A percentile compares a stretch with the other conserved stretches of the same genome.
Evolutionary conservation across 176 grass and related monocot genomes (phyloP).

Genomic region (Aegilops longissima): DNA sequence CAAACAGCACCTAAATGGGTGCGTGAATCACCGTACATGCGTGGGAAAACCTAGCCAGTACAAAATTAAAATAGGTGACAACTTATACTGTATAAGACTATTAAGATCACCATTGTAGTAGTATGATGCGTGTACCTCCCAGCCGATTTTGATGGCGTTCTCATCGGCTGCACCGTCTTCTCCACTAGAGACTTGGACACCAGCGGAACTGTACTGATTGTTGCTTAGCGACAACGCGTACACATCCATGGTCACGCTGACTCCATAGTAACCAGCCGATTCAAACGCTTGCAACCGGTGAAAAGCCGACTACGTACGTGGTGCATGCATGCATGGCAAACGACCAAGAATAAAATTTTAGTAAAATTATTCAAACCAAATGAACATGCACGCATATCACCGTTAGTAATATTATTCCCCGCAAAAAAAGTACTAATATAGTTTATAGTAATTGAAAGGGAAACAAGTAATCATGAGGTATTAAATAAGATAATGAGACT

Average conservation of each 20-base stretch:
- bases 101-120: no score
- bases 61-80: no score
- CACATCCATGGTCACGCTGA: not conserved
- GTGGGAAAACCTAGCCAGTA: no score
- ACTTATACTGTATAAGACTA: no score
- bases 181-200: not conserved
- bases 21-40: no score
- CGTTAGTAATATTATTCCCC: no score
- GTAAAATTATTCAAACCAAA: no score
- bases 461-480: no score
- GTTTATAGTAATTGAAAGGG: no score
- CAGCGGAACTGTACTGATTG: not conserved
- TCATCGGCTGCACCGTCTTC: not conserved
- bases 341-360: not conserved
- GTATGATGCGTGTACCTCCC: not conserved
- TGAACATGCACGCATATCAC: no score
- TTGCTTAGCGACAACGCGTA: not conserved
- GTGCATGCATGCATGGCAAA: not conserved
- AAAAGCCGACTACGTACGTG: not conserved
- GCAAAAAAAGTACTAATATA: no score
- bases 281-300: not conserved
- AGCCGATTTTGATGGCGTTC: not conserved
- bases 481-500: not conserved
- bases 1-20: no score
- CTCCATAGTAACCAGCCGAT: not conserved